phyloP scores from a whole-genome alignment of 768 basidiomycete genomes.

The Boletus pseudopeckii region DNA sequence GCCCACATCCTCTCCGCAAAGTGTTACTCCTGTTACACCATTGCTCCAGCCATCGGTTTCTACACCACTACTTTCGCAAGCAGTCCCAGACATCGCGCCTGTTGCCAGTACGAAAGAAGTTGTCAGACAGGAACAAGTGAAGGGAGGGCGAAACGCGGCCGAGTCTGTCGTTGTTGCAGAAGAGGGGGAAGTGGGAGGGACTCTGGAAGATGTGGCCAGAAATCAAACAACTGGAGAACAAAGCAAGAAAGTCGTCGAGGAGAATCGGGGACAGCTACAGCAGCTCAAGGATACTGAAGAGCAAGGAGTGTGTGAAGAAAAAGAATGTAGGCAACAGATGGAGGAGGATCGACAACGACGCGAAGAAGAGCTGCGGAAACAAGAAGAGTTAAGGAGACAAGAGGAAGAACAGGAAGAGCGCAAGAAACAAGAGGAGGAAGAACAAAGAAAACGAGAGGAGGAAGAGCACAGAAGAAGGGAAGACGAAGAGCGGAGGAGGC shows the following conservation, averaged over 20 bases:
- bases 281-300: neutral
- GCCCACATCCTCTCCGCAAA: neutral
- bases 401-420: neutral
- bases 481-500: conserved; percentile 17
- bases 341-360: neutral
- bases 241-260: conserved; percentile 15
- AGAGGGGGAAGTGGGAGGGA: neutral
- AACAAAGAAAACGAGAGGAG: conserved; percentile 42
- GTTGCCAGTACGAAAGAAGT: conserved; percentile 28
- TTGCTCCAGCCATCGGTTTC: conserved; percentile 12
- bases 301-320: neutral
- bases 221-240: conserved; percentile 17
- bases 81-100: neutral
- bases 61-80: conserved; percentile 19
- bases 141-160: conserved; percentile 22
- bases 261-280: neutral
- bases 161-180: neutral
- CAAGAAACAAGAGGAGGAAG: conserved; percentile 33
- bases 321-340: neutral
- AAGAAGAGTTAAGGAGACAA: conserved; percentile 7
- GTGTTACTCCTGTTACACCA: conserved; percentile 8
- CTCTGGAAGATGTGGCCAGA: neutral
- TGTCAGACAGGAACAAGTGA: conserved; percentile 41
- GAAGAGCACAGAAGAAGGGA: conserved; percentile 21
- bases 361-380: conserved; percentile 3